phyloP scores from a whole-genome alignment of 139 green algal genomes.

The Tetraselmis striata region DNA sequence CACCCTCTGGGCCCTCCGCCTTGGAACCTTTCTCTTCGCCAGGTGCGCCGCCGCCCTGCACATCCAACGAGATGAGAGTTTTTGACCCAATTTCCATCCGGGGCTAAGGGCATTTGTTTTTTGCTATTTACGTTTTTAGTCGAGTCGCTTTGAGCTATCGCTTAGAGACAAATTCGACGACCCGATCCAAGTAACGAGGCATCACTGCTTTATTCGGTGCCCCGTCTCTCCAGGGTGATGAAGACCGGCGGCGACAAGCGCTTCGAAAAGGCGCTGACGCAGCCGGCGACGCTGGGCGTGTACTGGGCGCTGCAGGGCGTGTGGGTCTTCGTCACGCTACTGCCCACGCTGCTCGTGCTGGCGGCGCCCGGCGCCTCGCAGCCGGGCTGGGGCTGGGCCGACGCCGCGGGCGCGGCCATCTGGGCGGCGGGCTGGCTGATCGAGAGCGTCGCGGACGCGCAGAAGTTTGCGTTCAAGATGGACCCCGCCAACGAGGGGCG shows the following conservation, averaged over 20 bases:
- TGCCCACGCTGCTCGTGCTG: constrained; percentile 71
- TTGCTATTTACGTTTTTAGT: no score
- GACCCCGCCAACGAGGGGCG: constrained; percentile 59
- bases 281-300: constrained; percentile 50
- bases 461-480: constrained; percentile 73
- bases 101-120: no score
- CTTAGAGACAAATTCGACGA: no score
- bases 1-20: constrained; percentile 56
- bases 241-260: constrained; percentile 61
- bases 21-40: constrained; percentile 67
- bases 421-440: constrained; percentile 49
- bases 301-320: constrained; percentile 71
- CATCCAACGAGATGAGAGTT: no score
- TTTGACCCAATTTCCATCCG: no score
- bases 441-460: constrained; percentile 63
- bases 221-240: no score
- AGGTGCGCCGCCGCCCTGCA: neutral
- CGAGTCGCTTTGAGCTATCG: no score
- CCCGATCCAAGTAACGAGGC: no score
- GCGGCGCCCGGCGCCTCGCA: constrained; percentile 1
- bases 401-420: constrained; percentile 37
- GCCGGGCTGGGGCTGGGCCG: constrained; percentile 14
- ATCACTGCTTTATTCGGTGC: no score
- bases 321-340: constrained; percentile 70
- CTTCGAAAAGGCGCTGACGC: constrained; percentile 68